These are phyloP conservation scores for Chytridium lagenaria DNA, from an alignment of 371 early-diverging fungal genomes.

Conservation along the genomic window DNA sequence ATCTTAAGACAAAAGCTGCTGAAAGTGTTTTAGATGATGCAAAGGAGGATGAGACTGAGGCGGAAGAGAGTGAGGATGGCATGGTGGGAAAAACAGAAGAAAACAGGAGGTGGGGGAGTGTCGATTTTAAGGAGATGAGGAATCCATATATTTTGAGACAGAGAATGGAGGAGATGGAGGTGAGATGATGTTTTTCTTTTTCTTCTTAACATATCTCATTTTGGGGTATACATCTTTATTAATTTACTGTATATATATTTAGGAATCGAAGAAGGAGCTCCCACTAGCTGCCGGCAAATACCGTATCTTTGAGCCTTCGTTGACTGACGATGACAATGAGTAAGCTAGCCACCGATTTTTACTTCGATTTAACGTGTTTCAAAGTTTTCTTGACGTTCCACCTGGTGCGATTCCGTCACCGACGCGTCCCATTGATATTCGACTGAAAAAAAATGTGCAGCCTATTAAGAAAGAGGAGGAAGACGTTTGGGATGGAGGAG, in stretches of 20 bases:
- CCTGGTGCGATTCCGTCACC: not conserved
- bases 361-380: no score
- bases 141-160: not conserved
- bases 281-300: not conserved
- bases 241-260: no score
- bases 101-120: not conserved
- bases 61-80: not conserved
- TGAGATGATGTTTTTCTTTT: not conserved
- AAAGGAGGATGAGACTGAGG: not conserved
- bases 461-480: not conserved
- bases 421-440: not conserved
- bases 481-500: not conserved
- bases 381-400: not conserved
- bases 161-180: not conserved
- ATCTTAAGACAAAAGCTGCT: not conserved
- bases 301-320: no score
- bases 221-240: no score
- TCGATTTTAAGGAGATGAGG: not conserved
- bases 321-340: no score
- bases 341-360: no score
- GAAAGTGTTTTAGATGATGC: not conserved
- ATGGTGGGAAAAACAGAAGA: no score
- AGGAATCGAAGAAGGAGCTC: not conserved
- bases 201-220: not conserved
- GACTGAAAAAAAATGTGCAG: not conserved